These are phyloP conservation scores for Aspergillus carbonarius DNA, from an alignment of 2,329 filamentous ascomycete species.

Conservation along the genomic window DNA sequence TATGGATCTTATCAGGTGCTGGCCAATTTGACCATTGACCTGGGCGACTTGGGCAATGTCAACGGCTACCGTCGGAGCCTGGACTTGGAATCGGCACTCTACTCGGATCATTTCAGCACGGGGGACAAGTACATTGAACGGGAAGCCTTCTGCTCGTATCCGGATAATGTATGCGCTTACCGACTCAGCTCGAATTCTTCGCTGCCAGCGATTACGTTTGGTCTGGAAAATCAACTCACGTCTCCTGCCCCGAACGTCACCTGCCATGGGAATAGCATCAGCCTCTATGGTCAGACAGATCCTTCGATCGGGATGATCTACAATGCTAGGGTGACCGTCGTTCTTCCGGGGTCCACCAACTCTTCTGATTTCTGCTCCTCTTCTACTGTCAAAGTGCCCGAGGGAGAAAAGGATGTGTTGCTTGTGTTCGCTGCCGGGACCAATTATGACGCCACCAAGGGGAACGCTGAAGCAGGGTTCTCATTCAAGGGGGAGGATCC, in stretches of 20 bases:
- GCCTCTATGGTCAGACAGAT: conserved; percentile 40
- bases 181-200: conserved; percentile 26
- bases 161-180: conserved; percentile 45
- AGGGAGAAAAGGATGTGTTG: conserved; percentile 6
- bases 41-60: conserved; percentile 8
- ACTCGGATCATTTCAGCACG: conserved; percentile 3
- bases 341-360: conserved; percentile 27
- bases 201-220: conserved; percentile 45
- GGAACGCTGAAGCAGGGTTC: conserved; percentile 45
- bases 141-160: conserved; percentile 28
- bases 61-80: conserved; percentile 18
- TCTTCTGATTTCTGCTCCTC: conserved; percentile 21
- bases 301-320: conserved; percentile 29
- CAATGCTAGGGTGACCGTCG: conserved; percentile 26
- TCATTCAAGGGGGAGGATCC: conserved; percentile 54
- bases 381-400: not conserved
- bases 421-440: conserved; percentile 46
- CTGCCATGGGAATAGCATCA: conserved; percentile 35
- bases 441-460: conserved; percentile 53
- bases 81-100: conserved; percentile 14
- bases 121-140: not conserved
- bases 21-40: conserved; percentile 23
- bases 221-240: conserved; percentile 45
- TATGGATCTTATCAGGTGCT: conserved; percentile 26
- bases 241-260: conserved; percentile 26